phyloP scores from a whole-genome alignment of 495 filamentous ascomycete species.

The Elasticomyces elasticus region DNA sequence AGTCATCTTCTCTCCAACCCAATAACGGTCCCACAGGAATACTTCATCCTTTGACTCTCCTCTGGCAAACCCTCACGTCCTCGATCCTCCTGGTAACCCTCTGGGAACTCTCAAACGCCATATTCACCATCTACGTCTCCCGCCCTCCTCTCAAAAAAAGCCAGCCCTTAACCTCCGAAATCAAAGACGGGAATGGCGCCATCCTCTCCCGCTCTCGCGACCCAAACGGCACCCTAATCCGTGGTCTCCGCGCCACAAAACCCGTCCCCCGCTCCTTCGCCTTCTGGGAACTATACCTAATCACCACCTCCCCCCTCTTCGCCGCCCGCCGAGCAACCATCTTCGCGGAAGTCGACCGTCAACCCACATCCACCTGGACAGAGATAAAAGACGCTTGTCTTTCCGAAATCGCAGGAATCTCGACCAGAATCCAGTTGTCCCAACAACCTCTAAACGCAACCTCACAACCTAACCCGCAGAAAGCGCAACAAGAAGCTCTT shows the following conservation, averaged over 20 bases:
- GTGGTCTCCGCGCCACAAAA: conserved; percentile 69
- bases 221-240: conserved; percentile 81
- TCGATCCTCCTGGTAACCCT: conserved; percentile 56
- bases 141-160: conserved; percentile 72
- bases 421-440: conserved; percentile 50
- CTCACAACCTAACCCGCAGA: too few relatives aligned
- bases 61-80: conserved; percentile 52
- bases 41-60: conserved; percentile 27
- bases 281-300: conserved; percentile 80
- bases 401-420: conserved; percentile 53
- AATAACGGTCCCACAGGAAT: conserved; percentile 43
- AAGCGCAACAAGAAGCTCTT: conserved; percentile 35
- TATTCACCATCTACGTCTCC: conserved; percentile 68
- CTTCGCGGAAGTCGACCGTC: conserved; percentile 81
- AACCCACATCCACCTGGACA: conserved; percentile 66
- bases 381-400: conserved; percentile 63
- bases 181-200: conserved; percentile 82
- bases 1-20: conserved; percentile 61
- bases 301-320: conserved; percentile 52
- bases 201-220: conserved; percentile 76
- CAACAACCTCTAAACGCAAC: conserved; percentile 42
- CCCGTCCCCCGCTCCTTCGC: conserved; percentile 60
- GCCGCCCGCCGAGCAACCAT: conserved; percentile 66
- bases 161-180: conserved; percentile 71
- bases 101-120: conserved; percentile 64